Base-by-base conservation (phyloP, 2,329 filamentous ascomycete species). In the Leptographium lundbergii region DNA sequence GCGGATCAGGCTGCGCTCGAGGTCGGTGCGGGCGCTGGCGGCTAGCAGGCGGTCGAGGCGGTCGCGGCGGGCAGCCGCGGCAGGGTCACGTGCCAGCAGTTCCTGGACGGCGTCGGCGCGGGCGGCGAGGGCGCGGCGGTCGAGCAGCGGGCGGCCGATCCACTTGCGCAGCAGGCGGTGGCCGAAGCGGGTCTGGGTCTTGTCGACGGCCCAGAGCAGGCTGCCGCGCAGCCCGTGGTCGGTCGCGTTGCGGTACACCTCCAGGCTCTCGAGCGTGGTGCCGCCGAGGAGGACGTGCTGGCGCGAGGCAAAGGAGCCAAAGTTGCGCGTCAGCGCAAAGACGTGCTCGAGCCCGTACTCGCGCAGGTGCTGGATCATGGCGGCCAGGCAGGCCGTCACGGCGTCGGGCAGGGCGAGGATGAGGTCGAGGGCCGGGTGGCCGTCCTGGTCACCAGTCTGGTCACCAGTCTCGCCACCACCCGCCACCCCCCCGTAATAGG, bases 231-330 rank as follows among this genome's bases (percentile, higher is more conserved):
- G 83, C 0, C 83, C 81, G 66, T 91, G 82, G 68, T 97, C 91
- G 0, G 92, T 97, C 66, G 91, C 85, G 65, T 99, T 99, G 61
- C 91, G 88, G 69, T 96, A 99, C 2, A 99, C 90, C 69, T 99
- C 94, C 14, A 99, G 79, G 66, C 90, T 96, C 55, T 90, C 92
- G 45, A 99, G 75, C 0, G 92, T 96, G 58, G 96, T 99, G 52
- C 92, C 94, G 68, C 95, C 96, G 61, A 99, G 77, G 4, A 97
- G 77, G 94, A 99, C 97, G 68, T 97, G 91, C 17, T 92, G 91
- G 45, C 91, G 80, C 9, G 91, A 89, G 65, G 89, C 96, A 73
- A 99, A 99, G 2, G 91, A 90, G 65, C 96, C 87, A 68, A 99
- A 99, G 73, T 97, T 96, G 66, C 95, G 96, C 1, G 94, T 97